Conservation (phyloP, 2,329 filamentous ascomycete genomes). For the Penicillium rolfsii region DNA sequence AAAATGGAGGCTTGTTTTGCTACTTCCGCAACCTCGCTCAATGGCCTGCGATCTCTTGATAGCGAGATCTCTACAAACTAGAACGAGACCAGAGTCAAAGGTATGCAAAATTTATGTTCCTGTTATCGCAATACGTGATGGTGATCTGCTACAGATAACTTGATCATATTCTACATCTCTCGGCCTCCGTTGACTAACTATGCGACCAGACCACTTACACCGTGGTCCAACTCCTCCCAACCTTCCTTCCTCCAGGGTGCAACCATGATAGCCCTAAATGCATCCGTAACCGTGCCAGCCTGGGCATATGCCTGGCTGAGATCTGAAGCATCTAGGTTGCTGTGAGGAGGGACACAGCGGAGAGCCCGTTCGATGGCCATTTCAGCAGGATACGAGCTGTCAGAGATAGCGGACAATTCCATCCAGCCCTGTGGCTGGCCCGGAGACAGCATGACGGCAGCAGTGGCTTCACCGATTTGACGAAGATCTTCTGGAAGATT, state of each 20-base stretch:
- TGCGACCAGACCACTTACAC: conserved; percentile 30
- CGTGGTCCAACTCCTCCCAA: conserved; percentile 58
- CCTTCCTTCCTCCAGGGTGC: conserved; percentile 75
- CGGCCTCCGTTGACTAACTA: not conserved
- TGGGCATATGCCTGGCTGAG: conserved; percentile 74
- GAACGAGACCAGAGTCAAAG: not conserved
- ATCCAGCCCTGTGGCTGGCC: conserved; percentile 80
- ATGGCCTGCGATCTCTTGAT: not conserved
- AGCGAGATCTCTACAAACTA: not conserved
- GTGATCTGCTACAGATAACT: not conserved
- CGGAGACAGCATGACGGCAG: conserved; percentile 79
- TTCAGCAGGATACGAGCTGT: conserved; percentile 62
- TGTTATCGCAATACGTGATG: not conserved
- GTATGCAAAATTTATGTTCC: not conserved
- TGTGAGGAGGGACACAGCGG: conserved; percentile 72
- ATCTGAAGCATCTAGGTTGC: conserved; percentile 68
- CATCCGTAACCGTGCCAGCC: conserved; percentile 71
- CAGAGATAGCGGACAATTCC: conserved; percentile 66
- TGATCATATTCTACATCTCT: not conserved
- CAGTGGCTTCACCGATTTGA: conserved; percentile 67
- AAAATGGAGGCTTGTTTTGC: not conserved
- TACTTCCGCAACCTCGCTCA: not conserved
- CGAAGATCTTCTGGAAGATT: conserved; percentile 51
- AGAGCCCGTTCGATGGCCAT: conserved; percentile 82
- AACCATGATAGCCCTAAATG: conserved; percentile 74